phyloP scores from a whole-genome alignment of 148 eudicot species.

The Salicornia ramosissima region DNA sequence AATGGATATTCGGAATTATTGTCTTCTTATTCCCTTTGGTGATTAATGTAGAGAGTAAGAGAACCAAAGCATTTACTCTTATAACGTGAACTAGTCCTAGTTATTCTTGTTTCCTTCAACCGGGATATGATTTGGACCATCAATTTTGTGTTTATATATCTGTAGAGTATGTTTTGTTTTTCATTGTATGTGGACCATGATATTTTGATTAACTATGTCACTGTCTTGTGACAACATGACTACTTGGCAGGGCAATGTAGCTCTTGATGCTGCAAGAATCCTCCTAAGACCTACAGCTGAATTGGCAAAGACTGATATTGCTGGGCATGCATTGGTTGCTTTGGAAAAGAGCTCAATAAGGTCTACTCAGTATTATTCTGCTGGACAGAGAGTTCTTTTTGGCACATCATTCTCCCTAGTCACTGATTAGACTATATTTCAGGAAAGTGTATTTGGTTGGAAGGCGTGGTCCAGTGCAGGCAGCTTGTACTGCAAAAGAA shows the following conservation, averaged over 20 bases:
- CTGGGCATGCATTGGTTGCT: conserved; percentile 70
- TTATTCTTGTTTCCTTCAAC: neutral
- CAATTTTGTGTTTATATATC: too few relatives aligned
- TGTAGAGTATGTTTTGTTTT: neutral
- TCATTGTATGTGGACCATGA: neutral
- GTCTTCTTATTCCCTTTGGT: neutral
- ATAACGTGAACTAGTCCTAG: neutral
- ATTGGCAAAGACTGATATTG: conserved; percentile 80
- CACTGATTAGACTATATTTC: conserved; percentile 24
- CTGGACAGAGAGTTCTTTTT: conserved; percentile 2
- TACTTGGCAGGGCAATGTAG: conserved; percentile 79
- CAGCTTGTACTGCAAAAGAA: conserved; percentile 98
- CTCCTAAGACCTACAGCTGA: conserved; percentile 64
- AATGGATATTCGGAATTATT: neutral
- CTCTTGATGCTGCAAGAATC: conserved; percentile 93
- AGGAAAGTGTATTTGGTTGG: conserved; percentile 93
- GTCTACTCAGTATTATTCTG: conserved; percentile 26
- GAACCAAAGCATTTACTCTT: neutral
- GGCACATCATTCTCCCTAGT: neutral
- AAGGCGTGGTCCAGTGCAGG: conserved; percentile 98
- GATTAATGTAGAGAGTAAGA: neutral
- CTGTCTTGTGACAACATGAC: neutral
- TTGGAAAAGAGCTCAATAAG: conserved; percentile 76
- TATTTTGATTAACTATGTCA: neutral
- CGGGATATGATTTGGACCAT: neutral